A percentile compares a stretch with the other conserved stretches of the same genome.
Evolutionary conservation across 179 eudicot species (phyloP).

Genomic region (Patellifolia procumbens): DNA sequence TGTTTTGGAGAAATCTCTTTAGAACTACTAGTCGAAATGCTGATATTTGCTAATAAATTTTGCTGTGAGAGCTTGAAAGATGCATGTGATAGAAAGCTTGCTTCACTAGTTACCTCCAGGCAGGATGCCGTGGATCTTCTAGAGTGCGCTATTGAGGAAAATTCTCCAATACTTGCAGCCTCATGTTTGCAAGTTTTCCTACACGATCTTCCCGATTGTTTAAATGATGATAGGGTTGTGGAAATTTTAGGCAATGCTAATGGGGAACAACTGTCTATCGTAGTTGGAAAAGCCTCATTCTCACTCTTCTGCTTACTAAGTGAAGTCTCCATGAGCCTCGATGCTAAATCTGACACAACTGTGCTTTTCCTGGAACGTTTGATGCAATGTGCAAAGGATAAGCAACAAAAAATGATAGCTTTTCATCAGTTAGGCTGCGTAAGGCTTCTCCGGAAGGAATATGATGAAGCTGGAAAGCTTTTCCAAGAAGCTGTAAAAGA

Average conservation of each 20-base stretch:
- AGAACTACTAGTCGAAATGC: conserved; percentile 63
- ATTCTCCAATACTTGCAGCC: conserved; percentile 80
- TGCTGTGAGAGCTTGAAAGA: conserved; percentile 90
- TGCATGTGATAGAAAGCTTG: conserved; percentile 86
- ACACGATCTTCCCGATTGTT: conserved; percentile 77
- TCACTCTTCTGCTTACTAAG: conserved; percentile 74
- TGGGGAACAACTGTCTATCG: conserved; percentile 52
- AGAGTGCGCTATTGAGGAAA: conserved; percentile 84
- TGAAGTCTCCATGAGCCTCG: conserved; percentile 71
- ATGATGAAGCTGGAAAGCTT: conserved; percentile 57
- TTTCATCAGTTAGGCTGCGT: conserved; percentile 83
- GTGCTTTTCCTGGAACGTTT: conserved; percentile 59
- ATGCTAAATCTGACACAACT: conserved; percentile 61
- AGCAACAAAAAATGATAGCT: conserved; percentile 66
- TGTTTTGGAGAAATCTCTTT: conserved; percentile 48
- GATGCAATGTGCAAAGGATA: conserved; percentile 59
- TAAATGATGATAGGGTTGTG: conserved; percentile 63
- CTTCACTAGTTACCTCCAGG: conserved; percentile 60
- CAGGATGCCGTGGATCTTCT: conserved; percentile 76
- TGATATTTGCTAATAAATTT: conserved; percentile 82
- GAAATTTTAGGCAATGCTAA: conserved; percentile 58
- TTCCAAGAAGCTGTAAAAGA: conserved; percentile 65
- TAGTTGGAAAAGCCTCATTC: conserved; percentile 76
- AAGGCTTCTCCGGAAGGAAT: conserved; percentile 74
- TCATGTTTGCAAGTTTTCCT: conserved; percentile 90